Evolutionary conservation across 352 stramenopile genomes (phyloP), one percentile per base, ranked within the genome.

Genomic region (Globisporangium ultimum): DNA sequence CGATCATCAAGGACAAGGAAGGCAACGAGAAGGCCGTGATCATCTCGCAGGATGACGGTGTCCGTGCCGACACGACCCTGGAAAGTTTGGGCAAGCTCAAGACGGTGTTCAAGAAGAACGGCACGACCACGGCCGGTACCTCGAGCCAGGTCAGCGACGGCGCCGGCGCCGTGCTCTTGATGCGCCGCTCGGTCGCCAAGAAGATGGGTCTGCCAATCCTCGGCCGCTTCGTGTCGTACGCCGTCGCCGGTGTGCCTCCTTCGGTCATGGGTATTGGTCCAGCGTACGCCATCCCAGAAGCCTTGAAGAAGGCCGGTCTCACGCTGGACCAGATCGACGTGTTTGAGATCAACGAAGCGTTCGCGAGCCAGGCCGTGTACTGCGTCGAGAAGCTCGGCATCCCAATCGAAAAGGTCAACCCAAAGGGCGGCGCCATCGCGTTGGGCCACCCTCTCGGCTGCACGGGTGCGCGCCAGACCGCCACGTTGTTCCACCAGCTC

Each of bases 331-430:
- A 97, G 63, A 93, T 97, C 51, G 90, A 96, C 61, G 70, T 97
- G 9, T 96, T 89, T 61, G 90, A 97, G 72, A 89, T 97, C 62
- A 97, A 97, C 68, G 90, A 97, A 67, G 90, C 90, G 28, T 97
- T 97, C 59, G 89, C 89, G 21, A 93, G 81, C 63, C 86, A 93
- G 73, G 85, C 88, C 1, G 70, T 83, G 54, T 96, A 96, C 75
- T 92, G 78, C 59, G 55, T 91, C 32, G 64, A 94, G 68, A 84
- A 87, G 64, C 74, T 96, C 21, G 70, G 73, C 24, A 92, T 96
- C 47, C 76, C 78, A 12, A 78, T 84, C 32, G 68, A 84, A 32
- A 93, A 91, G 70, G 85, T 97, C 56, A 97, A 97, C 76, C 89
- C 87, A 0, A 95, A 96, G 63, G 90, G 80, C 20, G 89, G 88